phyloP scores from a whole-genome alignment of 2,329 filamentous ascomycete species.

The Amauroascus verrucosus region DNA sequence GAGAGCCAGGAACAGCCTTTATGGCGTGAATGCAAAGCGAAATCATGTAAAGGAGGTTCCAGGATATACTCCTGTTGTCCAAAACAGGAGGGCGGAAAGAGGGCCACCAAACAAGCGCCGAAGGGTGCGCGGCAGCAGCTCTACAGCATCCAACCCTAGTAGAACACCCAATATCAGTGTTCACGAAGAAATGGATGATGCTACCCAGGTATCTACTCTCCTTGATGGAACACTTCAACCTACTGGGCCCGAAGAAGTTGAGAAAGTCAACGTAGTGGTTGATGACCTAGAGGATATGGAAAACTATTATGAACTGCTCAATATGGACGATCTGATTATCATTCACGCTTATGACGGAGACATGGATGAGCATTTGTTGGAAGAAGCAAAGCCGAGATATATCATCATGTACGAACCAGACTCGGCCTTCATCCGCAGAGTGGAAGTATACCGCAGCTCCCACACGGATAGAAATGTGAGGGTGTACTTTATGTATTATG shows the following conservation, averaged over 20 bases:
- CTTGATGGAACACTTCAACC: conserved; percentile 66
- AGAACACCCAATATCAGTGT: conserved; percentile 65
- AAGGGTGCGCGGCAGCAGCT: conserved; percentile 65
- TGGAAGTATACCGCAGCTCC: conserved; percentile 92
- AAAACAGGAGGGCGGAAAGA: conserved; percentile 44
- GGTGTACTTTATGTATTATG: conserved; percentile 96
- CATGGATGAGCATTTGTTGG: conserved; percentile 89
- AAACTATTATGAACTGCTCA: conserved; percentile 80
- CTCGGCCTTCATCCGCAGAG: conserved; percentile 80
- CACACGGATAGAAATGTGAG: conserved; percentile 80
- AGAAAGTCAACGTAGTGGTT: conserved; percentile 50
- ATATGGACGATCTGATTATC: conserved; percentile 79
- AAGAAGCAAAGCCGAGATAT: conserved; percentile 85
- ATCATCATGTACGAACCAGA: conserved; percentile 99
- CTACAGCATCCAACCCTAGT: conserved; percentile 47
- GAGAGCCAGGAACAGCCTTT: conserved; percentile 56
- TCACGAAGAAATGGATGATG: conserved; percentile 64
- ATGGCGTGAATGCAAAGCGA: conserved; percentile 21
- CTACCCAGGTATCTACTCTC: conserved; percentile 68
- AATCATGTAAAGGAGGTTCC: conserved; percentile 20
- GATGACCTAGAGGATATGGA: conserved; percentile 88
- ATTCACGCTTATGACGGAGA: conserved; percentile 92
- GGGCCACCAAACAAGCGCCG: conserved; percentile 77
- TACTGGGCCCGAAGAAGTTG: conserved; percentile 63
- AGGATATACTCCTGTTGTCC: conserved; percentile 17